Conservation (phyloP, 1,284 basidiomycete genomes). For the Cutaneotrichosporon sp. region DNA sequence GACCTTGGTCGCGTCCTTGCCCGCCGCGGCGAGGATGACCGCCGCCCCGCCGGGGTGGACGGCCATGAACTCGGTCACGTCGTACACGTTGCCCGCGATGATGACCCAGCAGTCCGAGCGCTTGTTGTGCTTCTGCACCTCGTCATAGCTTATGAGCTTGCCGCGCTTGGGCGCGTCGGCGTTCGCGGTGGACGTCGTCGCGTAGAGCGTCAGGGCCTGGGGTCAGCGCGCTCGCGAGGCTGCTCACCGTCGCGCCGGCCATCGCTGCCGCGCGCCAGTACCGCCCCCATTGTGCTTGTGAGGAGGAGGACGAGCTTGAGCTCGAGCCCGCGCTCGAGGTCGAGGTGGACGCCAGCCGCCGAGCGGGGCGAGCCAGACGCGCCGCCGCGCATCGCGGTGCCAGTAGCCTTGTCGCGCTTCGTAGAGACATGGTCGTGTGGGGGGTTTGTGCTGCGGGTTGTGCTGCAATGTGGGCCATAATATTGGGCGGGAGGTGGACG, state of each 20-base stretch:
- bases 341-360: not conserved
- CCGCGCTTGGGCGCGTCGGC: constrained; percentile 52
- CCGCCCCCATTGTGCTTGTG: not conserved
- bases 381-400: not conserved
- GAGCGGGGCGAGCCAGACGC: not conserved
- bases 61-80: constrained; percentile 74
- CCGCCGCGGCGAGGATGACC: constrained; percentile 59
- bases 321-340: not conserved
- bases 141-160: constrained; percentile 63
- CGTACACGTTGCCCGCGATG: constrained; percentile 59
- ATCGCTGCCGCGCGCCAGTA: not conserved
- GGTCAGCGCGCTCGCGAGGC: not conserved
- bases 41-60: constrained; percentile 61
- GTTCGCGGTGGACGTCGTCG: not conserved
- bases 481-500: not conserved
- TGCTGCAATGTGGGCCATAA: not conserved
- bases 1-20: constrained; percentile 60
- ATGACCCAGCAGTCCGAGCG: constrained; percentile 76
- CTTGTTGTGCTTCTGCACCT: constrained; percentile 60
- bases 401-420: not conserved
- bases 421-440: constrained; percentile 4
- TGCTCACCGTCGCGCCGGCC: not conserved
- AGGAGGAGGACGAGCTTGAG: not conserved
- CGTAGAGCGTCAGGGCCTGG: constrained; percentile 12
- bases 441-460: too few relatives aligned